phyloP scores from a whole-genome alignment of 2,329 filamentous ascomycete genomes.

The Pseudocercospora cruenta region DNA sequence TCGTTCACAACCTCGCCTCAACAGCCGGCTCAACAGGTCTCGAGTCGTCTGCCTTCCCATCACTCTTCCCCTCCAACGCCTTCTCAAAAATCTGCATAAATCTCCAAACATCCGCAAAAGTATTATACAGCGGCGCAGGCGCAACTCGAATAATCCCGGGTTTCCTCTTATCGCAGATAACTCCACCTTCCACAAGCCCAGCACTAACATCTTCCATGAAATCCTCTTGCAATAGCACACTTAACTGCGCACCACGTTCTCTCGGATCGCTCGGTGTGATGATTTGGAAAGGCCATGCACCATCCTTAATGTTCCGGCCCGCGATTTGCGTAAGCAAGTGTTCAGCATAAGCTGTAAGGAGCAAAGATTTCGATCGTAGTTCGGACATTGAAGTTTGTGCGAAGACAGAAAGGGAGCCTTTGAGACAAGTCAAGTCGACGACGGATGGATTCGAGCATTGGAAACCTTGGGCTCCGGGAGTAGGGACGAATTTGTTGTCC shows the following conservation, averaged over 20 bases:
- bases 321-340: constrained; percentile 55
- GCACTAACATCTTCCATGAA: constrained; percentile 69
- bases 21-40: background rate
- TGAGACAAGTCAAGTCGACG: constrained; percentile 73
- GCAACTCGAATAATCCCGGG: constrained; percentile 84
- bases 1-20: background rate
- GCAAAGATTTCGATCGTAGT: constrained; percentile 70
- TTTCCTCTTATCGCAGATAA: constrained; percentile 81
- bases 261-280: constrained; percentile 71
- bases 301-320: constrained; percentile 23
- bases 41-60: background rate
- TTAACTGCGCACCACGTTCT: constrained; percentile 76
- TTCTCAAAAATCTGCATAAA: constrained; percentile 61
- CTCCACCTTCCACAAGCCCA: constrained; percentile 67
- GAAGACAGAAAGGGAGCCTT: constrained; percentile 74
- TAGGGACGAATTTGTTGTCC: constrained; percentile 78
- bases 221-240: constrained; percentile 68
- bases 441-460: constrained; percentile 84
- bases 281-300: constrained; percentile 46
- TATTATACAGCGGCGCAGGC: constrained; percentile 82
- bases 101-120: constrained; percentile 71
- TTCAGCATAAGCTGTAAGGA: constrained; percentile 78
- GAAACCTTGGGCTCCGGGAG: constrained; percentile 76
- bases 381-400: constrained; percentile 68
- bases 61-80: constrained; percentile 36